Conservation (phyloP, 1,284 basidiomycete genomes). For the Termitomyces sp. region DNA sequence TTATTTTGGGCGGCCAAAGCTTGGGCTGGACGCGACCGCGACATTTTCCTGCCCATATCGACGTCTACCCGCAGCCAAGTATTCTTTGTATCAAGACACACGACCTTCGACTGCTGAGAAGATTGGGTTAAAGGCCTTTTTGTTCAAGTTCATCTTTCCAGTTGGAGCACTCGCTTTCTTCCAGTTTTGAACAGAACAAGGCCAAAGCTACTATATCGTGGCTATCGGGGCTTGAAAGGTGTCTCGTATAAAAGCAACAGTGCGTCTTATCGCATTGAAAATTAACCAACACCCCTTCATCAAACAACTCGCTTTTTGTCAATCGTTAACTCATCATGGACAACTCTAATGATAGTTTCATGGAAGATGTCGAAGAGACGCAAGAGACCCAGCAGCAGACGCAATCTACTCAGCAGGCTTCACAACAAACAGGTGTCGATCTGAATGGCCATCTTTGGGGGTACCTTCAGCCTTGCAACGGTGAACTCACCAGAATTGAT, state of each 20-base stretch:
- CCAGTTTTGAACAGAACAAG: conserved; percentile 10
- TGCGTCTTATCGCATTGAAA: neutral
- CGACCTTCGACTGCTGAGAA: neutral
- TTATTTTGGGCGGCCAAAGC: neutral
- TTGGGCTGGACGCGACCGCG: neutral
- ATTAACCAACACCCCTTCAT: neutral
- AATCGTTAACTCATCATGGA: neutral
- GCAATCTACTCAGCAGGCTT: conserved; percentile 49
- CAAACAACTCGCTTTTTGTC: neutral
- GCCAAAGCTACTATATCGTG: conserved; percentile 13
- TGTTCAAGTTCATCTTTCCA: neutral
- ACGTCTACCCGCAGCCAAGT: neutral
- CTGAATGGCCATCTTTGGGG: conserved; percentile 59
- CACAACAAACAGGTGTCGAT: conserved; percentile 32
- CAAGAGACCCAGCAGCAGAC: conserved; percentile 34
- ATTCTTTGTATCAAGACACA: neutral
- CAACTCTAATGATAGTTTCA: conserved; percentile 4
- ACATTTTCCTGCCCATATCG: neutral
- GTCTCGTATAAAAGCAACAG: conserved; percentile 11
- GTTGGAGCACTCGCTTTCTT: conserved; percentile 3
- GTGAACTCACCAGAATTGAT: conserved; percentile 47
- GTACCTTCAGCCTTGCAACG: conserved; percentile 56
- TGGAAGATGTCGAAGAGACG: conserved; percentile 24
- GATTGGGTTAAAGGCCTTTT: neutral
- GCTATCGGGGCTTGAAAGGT: conserved; percentile 14